Conservation (phyloP, 140 eudicot genomes). For the Stevia rebaudiana region DNA sequence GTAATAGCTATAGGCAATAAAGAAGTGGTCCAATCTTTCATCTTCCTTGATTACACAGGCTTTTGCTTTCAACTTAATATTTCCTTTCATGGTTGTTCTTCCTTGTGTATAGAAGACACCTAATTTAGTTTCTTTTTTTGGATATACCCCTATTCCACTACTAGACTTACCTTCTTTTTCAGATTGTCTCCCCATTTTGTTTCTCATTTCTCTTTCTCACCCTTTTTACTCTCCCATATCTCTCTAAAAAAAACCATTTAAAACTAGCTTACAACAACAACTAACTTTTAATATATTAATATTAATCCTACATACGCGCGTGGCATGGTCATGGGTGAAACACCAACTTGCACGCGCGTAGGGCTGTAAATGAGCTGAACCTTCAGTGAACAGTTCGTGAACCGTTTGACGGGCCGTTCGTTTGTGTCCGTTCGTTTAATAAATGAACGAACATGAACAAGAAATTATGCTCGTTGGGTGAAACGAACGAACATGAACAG, state of each 20-base stretch:
- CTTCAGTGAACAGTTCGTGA: too few species aligned
- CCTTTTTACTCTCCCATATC: constrained; percentile 36
- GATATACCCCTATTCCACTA: constrained; percentile 34
- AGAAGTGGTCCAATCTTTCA: constrained; percentile 36
- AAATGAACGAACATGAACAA: too few species aligned
- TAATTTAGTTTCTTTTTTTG: constrained; percentile 26
- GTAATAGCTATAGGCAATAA: constrained; percentile 32
- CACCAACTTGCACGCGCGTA: too few species aligned
- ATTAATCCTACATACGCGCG: too few species aligned
- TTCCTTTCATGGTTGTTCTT: constrained; percentile 38
- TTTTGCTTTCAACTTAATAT: constrained; percentile 34
- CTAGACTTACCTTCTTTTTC: constrained; percentile 40
- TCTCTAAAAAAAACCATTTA: constrained; percentile 28
- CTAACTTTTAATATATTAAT: constrained; percentile 26
- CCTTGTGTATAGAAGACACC: constrained; percentile 42
- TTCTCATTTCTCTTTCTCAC: constrained; percentile 42
- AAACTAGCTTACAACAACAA: constrained; percentile 16
- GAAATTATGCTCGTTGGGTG: too few species aligned
- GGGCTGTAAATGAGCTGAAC: too few species aligned
- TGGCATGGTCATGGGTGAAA: too few species aligned
- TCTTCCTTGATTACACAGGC: constrained; percentile 37
- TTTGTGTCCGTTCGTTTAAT: too few species aligned
- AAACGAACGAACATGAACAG: too few species aligned
- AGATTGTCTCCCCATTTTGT: constrained; percentile 38
- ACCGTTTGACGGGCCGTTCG: too few species aligned